Evolutionary conservation across 805 yeast species (phyloP).

Genomic region (Ogataea sp.): DNA sequence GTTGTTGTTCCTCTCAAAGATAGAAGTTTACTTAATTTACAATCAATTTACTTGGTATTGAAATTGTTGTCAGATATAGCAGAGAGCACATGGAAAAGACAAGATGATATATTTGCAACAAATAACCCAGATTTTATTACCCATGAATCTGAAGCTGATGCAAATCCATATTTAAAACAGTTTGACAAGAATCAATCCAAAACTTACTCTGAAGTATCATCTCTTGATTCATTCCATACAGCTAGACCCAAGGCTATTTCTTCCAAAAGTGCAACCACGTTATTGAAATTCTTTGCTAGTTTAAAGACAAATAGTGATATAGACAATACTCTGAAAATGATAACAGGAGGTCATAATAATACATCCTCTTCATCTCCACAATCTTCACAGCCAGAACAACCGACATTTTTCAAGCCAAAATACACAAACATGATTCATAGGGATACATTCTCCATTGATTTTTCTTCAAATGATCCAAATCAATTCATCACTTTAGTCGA

Average conservation of each 20-base stretch:
- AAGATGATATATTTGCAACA: no score
- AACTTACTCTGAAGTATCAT: neutral
- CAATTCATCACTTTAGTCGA: slow-evolving; percentile 27
- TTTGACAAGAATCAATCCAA: slow-evolving; percentile 5
- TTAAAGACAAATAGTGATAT: slow-evolving; percentile 20
- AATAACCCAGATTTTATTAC: no score
- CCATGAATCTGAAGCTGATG: no score
- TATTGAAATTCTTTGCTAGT: slow-evolving; percentile 9
- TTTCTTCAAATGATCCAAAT: neutral
- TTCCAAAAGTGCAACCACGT: slow-evolving; percentile 3
- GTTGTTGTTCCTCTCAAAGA: slow-evolving; percentile 7
- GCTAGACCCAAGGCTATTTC: slow-evolving; percentile 11
- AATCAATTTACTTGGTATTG: slow-evolving; percentile 29
- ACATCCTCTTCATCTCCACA: no score
- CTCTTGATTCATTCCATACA: slow-evolving; percentile 1
- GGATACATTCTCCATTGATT: neutral
- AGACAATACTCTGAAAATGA: slow-evolving; percentile 8
- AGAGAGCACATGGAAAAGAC: slow-evolving; percentile 11
- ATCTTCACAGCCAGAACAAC: no score
- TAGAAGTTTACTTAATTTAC: slow-evolving; percentile 11
- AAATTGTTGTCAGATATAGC: slow-evolving; percentile 30
- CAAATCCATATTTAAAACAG: no score
- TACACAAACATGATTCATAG: neutral
- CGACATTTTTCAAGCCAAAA: neutral
- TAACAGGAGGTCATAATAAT: no score